phyloP scores from a whole-genome alignment of 176 grass and related monocot species.

The Avena sativa region DNA sequence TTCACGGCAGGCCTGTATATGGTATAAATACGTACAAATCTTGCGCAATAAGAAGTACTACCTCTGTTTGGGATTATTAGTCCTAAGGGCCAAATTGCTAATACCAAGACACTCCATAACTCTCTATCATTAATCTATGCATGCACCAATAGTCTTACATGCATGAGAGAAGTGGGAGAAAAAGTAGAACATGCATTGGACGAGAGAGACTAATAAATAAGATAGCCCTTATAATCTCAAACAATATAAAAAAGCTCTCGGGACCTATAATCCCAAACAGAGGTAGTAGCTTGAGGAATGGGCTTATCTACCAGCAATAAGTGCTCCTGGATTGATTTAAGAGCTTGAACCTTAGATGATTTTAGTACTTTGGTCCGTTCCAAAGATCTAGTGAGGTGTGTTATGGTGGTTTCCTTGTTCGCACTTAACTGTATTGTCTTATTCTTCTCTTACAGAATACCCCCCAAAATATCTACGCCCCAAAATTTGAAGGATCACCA shows the following conservation, averaged over 20 bases:
- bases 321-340: background rate
- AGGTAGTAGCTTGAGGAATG: background rate
- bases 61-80: too few relatives aligned
- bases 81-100: too few relatives aligned
- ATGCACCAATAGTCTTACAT: too few relatives aligned
- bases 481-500: slow-evolving; percentile 58
- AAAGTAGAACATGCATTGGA: too few relatives aligned
- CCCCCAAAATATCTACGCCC: slow-evolving; percentile 38
- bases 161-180: too few relatives aligned
- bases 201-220: too few relatives aligned
- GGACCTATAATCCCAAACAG: too few relatives aligned
- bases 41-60: background rate
- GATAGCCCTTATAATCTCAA: too few relatives aligned
- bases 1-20: background rate
- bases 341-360: slow-evolving; percentile 13
- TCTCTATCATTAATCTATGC: too few relatives aligned
- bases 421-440: slow-evolving; percentile 56
- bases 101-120: too few relatives aligned
- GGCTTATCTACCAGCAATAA: slow-evolving; percentile 7
- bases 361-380: background rate
- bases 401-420: slow-evolving; percentile 30
- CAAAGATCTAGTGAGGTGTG: slow-evolving; percentile 4
- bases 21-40: background rate
- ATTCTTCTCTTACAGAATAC: slow-evolving; percentile 87
- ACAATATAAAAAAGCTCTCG: too few relatives aligned